Evolutionary conservation across 2,329 filamentous ascomycete species (phyloP).

Genomic region (Sporothrix humicola): DNA sequence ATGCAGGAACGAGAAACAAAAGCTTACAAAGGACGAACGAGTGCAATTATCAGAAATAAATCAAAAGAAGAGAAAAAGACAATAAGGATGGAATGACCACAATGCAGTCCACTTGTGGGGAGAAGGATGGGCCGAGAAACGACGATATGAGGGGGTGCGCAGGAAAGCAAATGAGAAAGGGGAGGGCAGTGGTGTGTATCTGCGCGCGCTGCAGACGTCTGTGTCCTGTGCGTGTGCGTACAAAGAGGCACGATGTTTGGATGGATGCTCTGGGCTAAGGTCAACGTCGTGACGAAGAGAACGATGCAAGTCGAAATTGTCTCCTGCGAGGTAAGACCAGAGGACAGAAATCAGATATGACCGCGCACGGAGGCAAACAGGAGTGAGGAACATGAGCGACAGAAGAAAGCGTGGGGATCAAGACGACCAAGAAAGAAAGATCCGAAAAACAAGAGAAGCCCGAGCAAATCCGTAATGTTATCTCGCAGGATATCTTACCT

Average conservation of each 20-base stretch:
- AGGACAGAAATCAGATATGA: not conserved
- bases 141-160: not conserved
- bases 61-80: not conserved
- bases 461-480: not conserved
- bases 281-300: not conserved
- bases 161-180: constrained; percentile 27
- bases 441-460: not conserved
- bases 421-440: not conserved
- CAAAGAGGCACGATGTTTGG: not conserved
- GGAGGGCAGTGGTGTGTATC: constrained; percentile 4
- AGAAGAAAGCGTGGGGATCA: not conserved
- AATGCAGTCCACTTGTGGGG: constrained; percentile 19
- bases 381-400: not conserved
- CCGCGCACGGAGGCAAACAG: constrained; percentile 22
- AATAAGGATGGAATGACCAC: not conserved
- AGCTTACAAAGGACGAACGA: not conserved
- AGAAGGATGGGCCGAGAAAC: not conserved
- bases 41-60: not conserved
- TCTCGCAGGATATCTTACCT: not conserved
- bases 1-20: constrained; percentile 37
- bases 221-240: constrained; percentile 19
- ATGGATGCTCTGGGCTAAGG: not conserved
- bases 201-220: not conserved
- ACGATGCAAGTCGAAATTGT: not conserved
- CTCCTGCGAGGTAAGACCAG: not conserved